These are phyloP conservation scores for Tagetes erecta DNA, from an alignment of 129 eudicot species.

Conservation along the genomic window DNA sequence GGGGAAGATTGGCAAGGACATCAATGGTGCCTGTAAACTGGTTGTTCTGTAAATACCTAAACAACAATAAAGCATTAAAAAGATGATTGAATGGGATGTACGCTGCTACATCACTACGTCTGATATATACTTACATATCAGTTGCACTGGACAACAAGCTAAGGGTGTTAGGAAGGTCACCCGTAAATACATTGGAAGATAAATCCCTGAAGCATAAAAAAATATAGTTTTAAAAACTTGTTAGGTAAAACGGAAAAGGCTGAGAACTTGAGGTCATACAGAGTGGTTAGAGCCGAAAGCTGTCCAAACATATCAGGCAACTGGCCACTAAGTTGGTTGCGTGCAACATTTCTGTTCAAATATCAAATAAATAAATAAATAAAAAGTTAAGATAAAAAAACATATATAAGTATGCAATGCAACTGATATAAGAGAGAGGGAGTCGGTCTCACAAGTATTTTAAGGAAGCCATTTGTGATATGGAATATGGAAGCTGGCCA, in stretches of 20 bases:
- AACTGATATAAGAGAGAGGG: not conserved
- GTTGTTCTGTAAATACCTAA: conserved; percentile 62
- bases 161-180: conserved; percentile 58
- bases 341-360: conserved; percentile 44
- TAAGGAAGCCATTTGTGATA: conserved; percentile 56
- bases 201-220: conserved; percentile 53
- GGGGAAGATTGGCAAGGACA: conserved; percentile 57
- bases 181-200: conserved; percentile 52
- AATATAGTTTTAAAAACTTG: not conserved
- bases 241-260: not conserved
- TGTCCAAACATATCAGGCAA: conserved; percentile 61
- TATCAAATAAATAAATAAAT: not conserved
- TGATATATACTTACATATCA: conserved; percentile 49
- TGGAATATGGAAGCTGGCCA: conserved; percentile 60
- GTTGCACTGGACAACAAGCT: conserved; percentile 45
- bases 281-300: conserved; percentile 42
- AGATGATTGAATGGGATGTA: conserved; percentile 17
- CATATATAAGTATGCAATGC: not conserved
- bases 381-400: too few relatives aligned
- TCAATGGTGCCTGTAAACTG: conserved; percentile 58
- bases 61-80: conserved; percentile 19
- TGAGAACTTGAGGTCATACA: conserved; percentile 36
- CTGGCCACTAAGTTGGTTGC: conserved; percentile 57
- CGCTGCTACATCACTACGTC: not conserved
- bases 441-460: conserved; percentile 44